These are phyloP conservation scores for Silene noctiflora DNA, from an alignment of 179 eudicot genomes.

Conservation along the genomic window DNA sequence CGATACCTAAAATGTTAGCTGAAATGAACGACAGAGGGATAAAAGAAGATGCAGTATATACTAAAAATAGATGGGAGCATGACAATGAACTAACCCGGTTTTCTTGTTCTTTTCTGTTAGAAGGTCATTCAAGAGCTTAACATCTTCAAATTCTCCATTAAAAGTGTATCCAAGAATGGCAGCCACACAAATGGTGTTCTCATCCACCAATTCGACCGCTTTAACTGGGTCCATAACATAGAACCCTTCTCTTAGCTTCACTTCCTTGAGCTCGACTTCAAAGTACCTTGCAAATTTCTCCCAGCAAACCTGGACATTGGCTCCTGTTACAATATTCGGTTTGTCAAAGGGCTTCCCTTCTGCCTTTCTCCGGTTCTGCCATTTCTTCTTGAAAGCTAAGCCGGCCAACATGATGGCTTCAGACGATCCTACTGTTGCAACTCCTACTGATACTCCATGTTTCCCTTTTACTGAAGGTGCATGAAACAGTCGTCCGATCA, in stretches of 20 bases:
- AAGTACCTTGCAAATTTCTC: constrained; percentile 62
- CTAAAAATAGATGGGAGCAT: background rate
- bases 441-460: constrained; percentile 46
- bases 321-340: constrained; percentile 61
- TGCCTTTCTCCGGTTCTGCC: constrained; percentile 53
- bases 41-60: too few species aligned
- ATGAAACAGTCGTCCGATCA: constrained; percentile 51
- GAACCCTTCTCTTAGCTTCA: constrained; percentile 46
- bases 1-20: background rate
- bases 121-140: constrained; percentile 50
- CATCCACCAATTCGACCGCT: constrained; percentile 56
- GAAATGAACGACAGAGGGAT: too few species aligned
- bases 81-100: constrained; percentile 39
- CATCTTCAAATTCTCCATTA: constrained; percentile 63
- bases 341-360: constrained; percentile 47
- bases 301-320: constrained; percentile 69
- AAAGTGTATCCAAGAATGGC: constrained; percentile 67
- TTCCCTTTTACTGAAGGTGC: constrained; percentile 44
- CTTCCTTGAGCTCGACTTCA: constrained; percentile 63
- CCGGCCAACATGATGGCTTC: constrained; percentile 71
- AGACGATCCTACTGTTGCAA: constrained; percentile 64
- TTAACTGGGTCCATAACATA: constrained; percentile 62
- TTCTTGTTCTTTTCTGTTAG: constrained; percentile 46
- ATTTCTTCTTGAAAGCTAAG: constrained; percentile 58
- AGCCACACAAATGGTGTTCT: constrained; percentile 61